Evolutionary conservation across 352 stramenopile genomes (phyloP).

Genomic region (Aphanomyces stellatus): DNA sequence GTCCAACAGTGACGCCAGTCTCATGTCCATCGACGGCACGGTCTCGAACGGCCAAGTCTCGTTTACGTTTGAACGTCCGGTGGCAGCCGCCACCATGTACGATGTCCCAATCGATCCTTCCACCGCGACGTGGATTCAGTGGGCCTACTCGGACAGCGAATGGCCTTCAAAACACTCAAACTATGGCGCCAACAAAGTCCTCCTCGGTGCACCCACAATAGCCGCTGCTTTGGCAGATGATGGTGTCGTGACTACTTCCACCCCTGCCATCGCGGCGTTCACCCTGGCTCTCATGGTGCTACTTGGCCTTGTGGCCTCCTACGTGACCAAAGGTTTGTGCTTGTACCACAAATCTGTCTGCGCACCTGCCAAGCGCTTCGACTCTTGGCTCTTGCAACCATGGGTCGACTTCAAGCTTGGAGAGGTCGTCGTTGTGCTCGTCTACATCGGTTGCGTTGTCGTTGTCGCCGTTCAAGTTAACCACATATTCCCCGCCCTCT

Average conservation of each 20-base stretch:
- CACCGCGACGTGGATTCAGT: conserved; percentile 41
- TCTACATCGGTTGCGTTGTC: conserved; percentile 46
- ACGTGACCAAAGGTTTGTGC: not conserved
- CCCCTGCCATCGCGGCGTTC: conserved; percentile 18
- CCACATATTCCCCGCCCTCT: conserved; percentile 29
- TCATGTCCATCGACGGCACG: conserved; percentile 36
- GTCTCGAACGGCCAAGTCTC: conserved; percentile 37
- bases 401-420: conserved; percentile 49
- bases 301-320: not conserved
- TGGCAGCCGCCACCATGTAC: conserved; percentile 34
- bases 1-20: too few relatives aligned
- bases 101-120: conserved; percentile 43
- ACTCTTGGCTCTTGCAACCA: conserved; percentile 45
- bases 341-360: conserved; percentile 46
- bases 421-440: conserved; percentile 52
- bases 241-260: conserved; percentile 23
- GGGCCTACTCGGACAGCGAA: conserved; percentile 37
- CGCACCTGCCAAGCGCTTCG: conserved; percentile 38
- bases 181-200: not conserved
- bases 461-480: conserved; percentile 30
- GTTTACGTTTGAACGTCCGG: conserved; percentile 63
- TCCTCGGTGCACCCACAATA: conserved; percentile 27
- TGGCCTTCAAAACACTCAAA: conserved; percentile 7
- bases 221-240: conserved; percentile 18
- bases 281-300: not conserved